These are phyloP conservation scores for Agaricales sp. DNA, from an alignment of 1,284 basidiomycete genomes.

Conservation along the genomic window DNA sequence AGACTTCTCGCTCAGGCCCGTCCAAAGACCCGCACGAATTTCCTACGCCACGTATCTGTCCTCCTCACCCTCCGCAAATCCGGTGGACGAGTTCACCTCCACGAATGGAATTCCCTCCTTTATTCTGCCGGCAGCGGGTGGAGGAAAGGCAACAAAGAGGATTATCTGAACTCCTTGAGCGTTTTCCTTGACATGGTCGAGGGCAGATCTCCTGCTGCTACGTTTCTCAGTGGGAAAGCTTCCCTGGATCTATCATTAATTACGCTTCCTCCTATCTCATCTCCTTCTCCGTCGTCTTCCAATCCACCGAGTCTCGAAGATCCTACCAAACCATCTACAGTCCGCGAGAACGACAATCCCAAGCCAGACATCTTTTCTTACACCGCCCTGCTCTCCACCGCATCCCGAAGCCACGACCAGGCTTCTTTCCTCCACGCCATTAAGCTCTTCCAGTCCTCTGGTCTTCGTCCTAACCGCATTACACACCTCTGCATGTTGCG, in stretches of 20 bases:
- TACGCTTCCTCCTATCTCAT: background rate
- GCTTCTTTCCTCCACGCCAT: conserved; percentile 40
- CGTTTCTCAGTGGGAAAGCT: conserved; percentile 17
- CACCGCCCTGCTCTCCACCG: conserved; percentile 55
- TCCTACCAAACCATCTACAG: no score
- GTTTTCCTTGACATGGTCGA: conserved; percentile 48
- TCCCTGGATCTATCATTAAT: conserved; percentile 2
- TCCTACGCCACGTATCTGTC: conserved; percentile 54
- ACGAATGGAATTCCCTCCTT: conserved; percentile 70
- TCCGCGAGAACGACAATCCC: no score
- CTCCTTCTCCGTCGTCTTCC: background rate
- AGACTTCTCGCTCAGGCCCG: conserved; percentile 39
- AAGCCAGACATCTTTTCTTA: conserved; percentile 57
- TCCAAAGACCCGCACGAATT: conserved; percentile 47
- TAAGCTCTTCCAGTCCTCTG: conserved; percentile 39
- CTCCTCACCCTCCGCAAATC: conserved; percentile 41
- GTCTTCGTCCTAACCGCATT: conserved; percentile 42
- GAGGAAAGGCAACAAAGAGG: conserved; percentile 41
- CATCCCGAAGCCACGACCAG: conserved; percentile 37
- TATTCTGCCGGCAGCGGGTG: conserved; percentile 57
- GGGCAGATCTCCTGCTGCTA: conserved; percentile 32
- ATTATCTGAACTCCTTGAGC: conserved; percentile 50
- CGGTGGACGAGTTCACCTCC: conserved; percentile 39
- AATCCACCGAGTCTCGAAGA: conserved; percentile 3
- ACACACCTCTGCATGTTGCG: conserved; percentile 50